A percentile compares a stretch with the other conserved stretches of the same genome.
Conservation (phyloP, 441 rosid genomes). For the Gossypium lobatum region DNA sequence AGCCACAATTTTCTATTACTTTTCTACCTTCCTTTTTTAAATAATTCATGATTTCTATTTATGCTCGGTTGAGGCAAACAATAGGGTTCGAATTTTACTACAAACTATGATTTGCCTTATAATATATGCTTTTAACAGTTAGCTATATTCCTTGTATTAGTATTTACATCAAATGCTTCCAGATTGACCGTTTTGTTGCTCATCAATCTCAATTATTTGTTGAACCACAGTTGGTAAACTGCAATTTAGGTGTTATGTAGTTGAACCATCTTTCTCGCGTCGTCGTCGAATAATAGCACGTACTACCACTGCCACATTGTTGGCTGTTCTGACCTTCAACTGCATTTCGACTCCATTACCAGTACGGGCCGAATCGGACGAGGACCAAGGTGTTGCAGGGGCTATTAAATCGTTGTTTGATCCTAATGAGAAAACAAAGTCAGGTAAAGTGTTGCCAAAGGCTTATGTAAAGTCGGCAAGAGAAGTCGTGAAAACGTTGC, state of each 20-base stretch:
- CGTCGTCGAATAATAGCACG: slow-evolving; percentile 41
- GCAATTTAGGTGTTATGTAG: slow-evolving; percentile 23
- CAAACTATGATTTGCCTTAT: no score
- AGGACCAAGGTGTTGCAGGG: slow-evolving; percentile 50
- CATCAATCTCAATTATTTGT: background rate
- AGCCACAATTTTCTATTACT: slow-evolving; percentile 3
- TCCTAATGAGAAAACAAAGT: slow-evolving; percentile 66
- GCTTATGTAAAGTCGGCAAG: slow-evolving; percentile 81
- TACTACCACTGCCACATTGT: slow-evolving; percentile 25
- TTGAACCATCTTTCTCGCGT: slow-evolving; percentile 18
- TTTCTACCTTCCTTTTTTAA: no score
- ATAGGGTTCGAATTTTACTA: no score
- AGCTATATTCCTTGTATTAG: background rate
- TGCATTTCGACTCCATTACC: slow-evolving; percentile 26
- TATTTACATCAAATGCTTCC: background rate
- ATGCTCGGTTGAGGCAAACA: background rate
- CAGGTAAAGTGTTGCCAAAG: slow-evolving; percentile 71
- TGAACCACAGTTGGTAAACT: slow-evolving; percentile 32
- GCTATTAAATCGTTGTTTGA: slow-evolving; percentile 63
- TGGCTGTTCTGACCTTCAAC: slow-evolving; percentile 27
- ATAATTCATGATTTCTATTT: background rate
- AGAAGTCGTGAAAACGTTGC: slow-evolving; percentile 67
- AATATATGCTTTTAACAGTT: background rate
- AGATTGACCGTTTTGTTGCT: background rate
- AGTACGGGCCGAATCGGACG: slow-evolving; percentile 41